Percentiles rank a stretch among this genome's conserved stretches.
Conservation (phyloP, 345 rosid species). For the Trapa bicornis region DNA sequence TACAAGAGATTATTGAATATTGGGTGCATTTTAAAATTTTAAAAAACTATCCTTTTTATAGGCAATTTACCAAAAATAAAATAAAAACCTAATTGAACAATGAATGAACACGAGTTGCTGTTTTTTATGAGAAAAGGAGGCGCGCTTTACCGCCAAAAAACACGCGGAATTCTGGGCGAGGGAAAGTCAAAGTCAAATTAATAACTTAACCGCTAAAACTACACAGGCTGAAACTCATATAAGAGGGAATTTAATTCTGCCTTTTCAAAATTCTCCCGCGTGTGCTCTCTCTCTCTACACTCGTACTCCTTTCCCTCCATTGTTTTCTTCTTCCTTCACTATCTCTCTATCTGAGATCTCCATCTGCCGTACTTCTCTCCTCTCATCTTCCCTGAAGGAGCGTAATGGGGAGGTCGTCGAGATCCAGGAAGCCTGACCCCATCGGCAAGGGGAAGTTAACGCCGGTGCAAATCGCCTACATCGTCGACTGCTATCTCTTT, state of each 20-base stretch:
- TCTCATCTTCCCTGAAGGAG: neutral
- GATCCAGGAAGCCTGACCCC: conserved; percentile 24
- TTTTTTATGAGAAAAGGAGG: neutral
- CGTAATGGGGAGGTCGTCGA: conserved; percentile 47
- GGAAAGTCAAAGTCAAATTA: neutral
- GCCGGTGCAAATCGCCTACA: conserved; percentile 65
- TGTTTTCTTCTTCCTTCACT: neutral
- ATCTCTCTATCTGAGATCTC: neutral
- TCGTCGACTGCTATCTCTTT: conserved; percentile 72
- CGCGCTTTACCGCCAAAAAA: neutral
- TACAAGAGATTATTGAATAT: no score
- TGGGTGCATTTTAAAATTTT: no score
- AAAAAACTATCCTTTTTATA: no score
- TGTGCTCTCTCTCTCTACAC: neutral
- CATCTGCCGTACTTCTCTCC: conserved; percentile 1
- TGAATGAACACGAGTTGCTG: no score
- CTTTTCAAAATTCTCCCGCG: conserved; percentile 9
- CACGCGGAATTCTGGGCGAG: neutral
- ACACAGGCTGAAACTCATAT: neutral
- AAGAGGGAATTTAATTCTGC: neutral
- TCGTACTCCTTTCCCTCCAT: neutral
- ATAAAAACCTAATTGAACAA: no score
- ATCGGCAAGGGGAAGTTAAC: conserved; percentile 60
- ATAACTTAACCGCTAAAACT: neutral
- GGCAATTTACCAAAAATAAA: no score